These are phyloP conservation scores for Phaeotremella skinneri DNA, from an alignment of 768 basidiomycete genomes.

Conservation along the genomic window DNA sequence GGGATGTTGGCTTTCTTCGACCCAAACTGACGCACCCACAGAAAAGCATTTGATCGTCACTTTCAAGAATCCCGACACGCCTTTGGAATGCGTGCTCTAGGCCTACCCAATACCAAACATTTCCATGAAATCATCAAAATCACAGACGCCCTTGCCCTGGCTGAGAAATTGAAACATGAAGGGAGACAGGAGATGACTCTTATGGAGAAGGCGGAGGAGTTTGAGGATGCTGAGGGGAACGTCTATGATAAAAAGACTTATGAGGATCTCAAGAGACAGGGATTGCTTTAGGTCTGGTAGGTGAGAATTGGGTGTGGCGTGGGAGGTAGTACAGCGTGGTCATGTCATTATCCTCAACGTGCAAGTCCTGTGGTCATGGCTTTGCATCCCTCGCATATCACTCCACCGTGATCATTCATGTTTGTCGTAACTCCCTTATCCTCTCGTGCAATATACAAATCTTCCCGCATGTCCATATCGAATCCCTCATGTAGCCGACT, in stretches of 20 bases:
- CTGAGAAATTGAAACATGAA: conserved; percentile 94
- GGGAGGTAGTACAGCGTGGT: not conserved
- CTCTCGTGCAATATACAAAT: no score
- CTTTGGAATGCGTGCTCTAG: conserved; percentile 95
- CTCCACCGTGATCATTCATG: no score
- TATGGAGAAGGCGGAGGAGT: conserved; percentile 93
- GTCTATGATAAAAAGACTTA: conserved; percentile 99
- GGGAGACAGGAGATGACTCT: conserved; percentile 91
- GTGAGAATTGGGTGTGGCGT: not conserved
- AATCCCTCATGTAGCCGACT: no score
- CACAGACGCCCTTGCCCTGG: conserved; percentile 89
- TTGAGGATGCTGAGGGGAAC: conserved; percentile 97
- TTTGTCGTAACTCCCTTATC: no score
- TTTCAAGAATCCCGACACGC: conserved; percentile 87
- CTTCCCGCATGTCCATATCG: no score
- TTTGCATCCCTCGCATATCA: no score
- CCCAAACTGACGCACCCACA: conserved; percentile 4
- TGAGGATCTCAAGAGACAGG: conserved; percentile 93
- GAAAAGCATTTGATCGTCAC: conserved; percentile 47
- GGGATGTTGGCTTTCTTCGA: no score
- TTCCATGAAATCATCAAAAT: conserved; percentile 98
- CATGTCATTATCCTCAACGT: no score
- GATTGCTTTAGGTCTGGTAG: conserved; percentile 62
- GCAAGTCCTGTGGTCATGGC: no score
- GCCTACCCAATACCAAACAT: conserved; percentile 96